Base-by-base conservation (phyloP, 164 flowering plant species). In the Macadamia tetraphylla region DNA sequence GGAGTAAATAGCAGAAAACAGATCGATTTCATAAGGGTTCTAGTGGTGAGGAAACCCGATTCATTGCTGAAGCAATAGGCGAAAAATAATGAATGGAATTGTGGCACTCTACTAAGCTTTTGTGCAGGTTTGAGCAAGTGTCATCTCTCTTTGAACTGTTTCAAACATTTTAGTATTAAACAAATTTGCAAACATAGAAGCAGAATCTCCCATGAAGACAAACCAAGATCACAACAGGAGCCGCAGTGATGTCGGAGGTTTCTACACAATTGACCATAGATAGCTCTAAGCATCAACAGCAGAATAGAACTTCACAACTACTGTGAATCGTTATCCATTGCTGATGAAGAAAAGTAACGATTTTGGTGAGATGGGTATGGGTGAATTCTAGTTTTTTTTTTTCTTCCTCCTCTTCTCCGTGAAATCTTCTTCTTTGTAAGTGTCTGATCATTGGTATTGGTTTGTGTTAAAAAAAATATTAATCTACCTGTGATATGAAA, bases 271-370 rank as follows among this genome's bases (percentile, higher is more conserved):
- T 74, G 42, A 75, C 81, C 1, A 48, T 75, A 10, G 96, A 88
- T 17, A 80, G 65, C 59, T 76, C 79, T 52, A 87, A 85, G 78
- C 87, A 80, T 2, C 40, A 35, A 23, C 48, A 6, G 75, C 91
- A 85, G 78, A 82, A 72, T 59, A 84, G 85, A 76, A 83, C 83
- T 71, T 72, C 81, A 51, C 84, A 86, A 76, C 79, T 80, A 55
- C 61, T 79, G 65, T 82, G 73, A 80, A 74, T 69, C 62, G 58
- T 67, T 67, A 32, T 64, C 69, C 40, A 35, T 35, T 5, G 40
- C 48, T 42, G 31, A 23, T 23, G 56, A 11, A 18, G 46, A 60
- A 73, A 74, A 40, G 64, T 65, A 72, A 76, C 82, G 82, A 80
- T 92, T 88, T 85, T 92, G 94, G 70, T 53, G 56, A 42, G 63